These are phyloP conservation scores for Tuber umbilicatum DNA, from an alignment of 495 filamentous ascomycete species.

Conservation along the genomic window DNA sequence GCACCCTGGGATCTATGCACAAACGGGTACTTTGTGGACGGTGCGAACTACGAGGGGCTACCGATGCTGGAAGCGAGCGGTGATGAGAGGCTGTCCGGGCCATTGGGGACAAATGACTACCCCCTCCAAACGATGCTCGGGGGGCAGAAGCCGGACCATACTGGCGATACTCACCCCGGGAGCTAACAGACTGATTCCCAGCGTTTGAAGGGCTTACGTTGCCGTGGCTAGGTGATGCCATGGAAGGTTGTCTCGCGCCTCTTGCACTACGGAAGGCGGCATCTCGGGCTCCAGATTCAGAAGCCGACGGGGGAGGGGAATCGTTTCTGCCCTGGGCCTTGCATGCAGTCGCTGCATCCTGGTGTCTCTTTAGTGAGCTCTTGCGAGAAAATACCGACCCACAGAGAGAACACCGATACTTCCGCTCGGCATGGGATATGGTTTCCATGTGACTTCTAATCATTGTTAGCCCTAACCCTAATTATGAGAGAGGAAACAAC, in stretches of 20 bases:
- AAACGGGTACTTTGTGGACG: background rate
- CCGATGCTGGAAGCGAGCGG: background rate
- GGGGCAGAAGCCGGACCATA: background rate
- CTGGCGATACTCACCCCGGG: background rate
- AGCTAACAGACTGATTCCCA: background rate
- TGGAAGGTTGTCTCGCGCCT: background rate
- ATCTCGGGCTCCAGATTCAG: background rate
- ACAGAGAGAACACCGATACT: conserved; percentile 10
- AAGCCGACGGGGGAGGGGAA: background rate
- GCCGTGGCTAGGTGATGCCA: background rate
- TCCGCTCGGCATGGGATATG: conserved; percentile 2
- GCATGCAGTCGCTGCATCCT: conserved; percentile 16
- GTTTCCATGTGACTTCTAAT: conserved; percentile 28
- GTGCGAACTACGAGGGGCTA: background rate
- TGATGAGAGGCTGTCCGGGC: background rate
- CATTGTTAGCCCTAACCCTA: conserved; percentile 1
- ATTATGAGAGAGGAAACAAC: background rate
- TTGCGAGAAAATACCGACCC: conserved; percentile 22
- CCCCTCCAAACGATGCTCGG: background rate
- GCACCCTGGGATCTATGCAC: background rate
- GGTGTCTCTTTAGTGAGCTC: conserved; percentile 28
- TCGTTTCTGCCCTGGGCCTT: background rate
- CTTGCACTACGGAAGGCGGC: background rate
- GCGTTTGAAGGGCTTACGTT: background rate
- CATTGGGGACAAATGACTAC: background rate